These are phyloP conservation scores for Neurospora sp. DNA, from an alignment of 495 filamentous ascomycete genomes.

Conservation along the genomic window DNA sequence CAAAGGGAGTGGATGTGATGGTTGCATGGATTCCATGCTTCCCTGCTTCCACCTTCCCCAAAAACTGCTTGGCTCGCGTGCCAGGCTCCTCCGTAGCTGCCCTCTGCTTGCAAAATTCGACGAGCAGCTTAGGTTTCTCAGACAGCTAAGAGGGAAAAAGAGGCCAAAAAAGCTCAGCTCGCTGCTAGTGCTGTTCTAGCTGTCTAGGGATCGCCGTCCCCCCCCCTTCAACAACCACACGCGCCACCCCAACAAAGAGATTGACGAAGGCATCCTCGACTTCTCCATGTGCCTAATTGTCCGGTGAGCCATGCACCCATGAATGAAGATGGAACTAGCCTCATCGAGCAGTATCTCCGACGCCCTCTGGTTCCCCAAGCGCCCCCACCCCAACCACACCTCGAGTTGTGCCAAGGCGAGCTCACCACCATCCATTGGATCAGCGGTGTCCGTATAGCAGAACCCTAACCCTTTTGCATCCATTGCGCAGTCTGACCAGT, in stretches of 20 bases:
- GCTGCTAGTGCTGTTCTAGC: neutral
- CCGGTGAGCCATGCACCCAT: neutral
- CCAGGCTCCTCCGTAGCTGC: neutral
- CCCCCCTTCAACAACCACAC: neutral
- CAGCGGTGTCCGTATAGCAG: neutral
- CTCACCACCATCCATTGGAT: neutral
- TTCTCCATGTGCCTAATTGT: neutral
- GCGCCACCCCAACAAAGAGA: neutral
- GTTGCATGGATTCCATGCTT: neutral
- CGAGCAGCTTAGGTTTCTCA: neutral
- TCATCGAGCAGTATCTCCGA: neutral
- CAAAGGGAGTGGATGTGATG: neutral
- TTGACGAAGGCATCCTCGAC: neutral
- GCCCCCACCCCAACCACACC: neutral
- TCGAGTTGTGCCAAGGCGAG: neutral
- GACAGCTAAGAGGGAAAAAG: neutral
- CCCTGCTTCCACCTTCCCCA: neutral
- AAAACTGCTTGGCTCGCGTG: neutral
- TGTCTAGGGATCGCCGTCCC: neutral
- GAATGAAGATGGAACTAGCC: neutral
- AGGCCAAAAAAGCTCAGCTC: neutral
- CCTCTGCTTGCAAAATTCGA: neutral
- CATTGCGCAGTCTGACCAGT: neutral
- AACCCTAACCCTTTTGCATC: neutral
- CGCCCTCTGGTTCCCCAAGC: neutral